Evolutionary conservation across 192 early-diverging fungal genomes (phyloP).

Genomic region (Coemansia erecta): DNA sequence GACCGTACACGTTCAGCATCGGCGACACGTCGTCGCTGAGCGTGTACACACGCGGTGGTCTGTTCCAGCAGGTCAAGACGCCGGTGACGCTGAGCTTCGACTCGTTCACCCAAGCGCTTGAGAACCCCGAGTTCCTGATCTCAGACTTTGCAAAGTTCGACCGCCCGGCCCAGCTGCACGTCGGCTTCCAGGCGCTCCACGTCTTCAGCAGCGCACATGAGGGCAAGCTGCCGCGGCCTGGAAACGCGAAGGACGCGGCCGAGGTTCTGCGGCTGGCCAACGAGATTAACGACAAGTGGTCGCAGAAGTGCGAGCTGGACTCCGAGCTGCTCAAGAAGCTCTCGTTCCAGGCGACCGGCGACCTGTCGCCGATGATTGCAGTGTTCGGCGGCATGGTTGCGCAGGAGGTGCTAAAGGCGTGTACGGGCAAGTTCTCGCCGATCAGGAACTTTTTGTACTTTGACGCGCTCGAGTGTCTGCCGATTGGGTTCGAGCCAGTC

Average conservation of each 20-base stretch:
- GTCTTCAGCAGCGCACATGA: conserved; percentile 62
- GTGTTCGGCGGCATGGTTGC: conserved; percentile 96
- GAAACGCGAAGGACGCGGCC: conserved; percentile 82
- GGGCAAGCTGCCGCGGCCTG: conserved; percentile 78
- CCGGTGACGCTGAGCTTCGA: conserved; percentile 80
- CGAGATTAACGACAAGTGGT: conserved; percentile 65
- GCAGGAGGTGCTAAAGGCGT: conserved; percentile 98
- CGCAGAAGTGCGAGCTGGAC: conserved; percentile 75
- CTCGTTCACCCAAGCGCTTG: conserved; percentile 71
- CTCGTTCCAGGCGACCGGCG: conserved; percentile 83
- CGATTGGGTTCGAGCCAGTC: conserved; percentile 58
- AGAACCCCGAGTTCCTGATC: conserved; percentile 77
- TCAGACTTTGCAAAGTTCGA: conserved; percentile 99
- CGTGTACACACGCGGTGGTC: conserved; percentile 76
- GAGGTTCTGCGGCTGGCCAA: conserved; percentile 72
- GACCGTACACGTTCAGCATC: conserved; percentile 96
- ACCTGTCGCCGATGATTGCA: conserved; percentile 92
- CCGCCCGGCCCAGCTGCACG: conserved; percentile 86
- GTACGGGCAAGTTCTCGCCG: conserved; percentile 93
- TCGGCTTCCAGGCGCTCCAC: conserved; percentile 95
- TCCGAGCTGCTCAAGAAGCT: conserved; percentile 87
- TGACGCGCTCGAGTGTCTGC: conserved; percentile 95
- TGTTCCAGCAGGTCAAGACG: conserved; percentile 96
- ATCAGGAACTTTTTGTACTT: conserved; percentile 93
- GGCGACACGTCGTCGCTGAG: conserved; percentile 81